phyloP scores from a whole-genome alignment of 495 filamentous ascomycete species.

The Rostrohypoxylon terebratum region DNA sequence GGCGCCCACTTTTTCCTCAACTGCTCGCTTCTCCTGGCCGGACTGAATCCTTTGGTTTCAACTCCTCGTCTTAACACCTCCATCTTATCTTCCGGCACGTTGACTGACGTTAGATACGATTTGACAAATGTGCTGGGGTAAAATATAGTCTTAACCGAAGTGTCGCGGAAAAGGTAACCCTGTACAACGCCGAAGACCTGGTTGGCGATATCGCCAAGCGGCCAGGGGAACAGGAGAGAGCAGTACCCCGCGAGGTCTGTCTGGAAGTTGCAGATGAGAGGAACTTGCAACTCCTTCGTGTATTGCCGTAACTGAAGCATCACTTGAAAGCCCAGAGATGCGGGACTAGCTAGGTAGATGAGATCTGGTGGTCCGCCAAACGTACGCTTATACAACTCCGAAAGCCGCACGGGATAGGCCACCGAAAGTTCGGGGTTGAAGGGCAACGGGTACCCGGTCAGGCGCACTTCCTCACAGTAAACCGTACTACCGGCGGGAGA shows the following conservation, averaged over 20 bases:
- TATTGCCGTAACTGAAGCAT: conserved; percentile 68
- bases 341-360: conserved; percentile 73
- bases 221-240: conserved; percentile 69
- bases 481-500: neutral
- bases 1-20: conserved; percentile 64
- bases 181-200: conserved; percentile 66
- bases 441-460: conserved; percentile 70
- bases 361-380: conserved; percentile 64
- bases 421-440: conserved; percentile 73
- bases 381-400: conserved; percentile 62
- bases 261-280: conserved; percentile 72
- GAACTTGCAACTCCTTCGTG: conserved; percentile 59
- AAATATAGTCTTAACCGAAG: conserved; percentile 69
- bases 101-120: conserved; percentile 64
- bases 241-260: conserved; percentile 73
- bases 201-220: conserved; percentile 66
- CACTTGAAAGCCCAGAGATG: conserved; percentile 72
- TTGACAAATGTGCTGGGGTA: conserved; percentile 69
- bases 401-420: conserved; percentile 71
- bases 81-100: conserved; percentile 63
- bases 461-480: conserved; percentile 52
- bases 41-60: conserved; percentile 67
- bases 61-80: conserved; percentile 70
- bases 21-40: conserved; percentile 57
- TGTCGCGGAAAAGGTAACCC: conserved; percentile 68